Conservation (phyloP, 2,329 filamentous ascomycete species). For the Colletotrichum brevisporum region DNA sequence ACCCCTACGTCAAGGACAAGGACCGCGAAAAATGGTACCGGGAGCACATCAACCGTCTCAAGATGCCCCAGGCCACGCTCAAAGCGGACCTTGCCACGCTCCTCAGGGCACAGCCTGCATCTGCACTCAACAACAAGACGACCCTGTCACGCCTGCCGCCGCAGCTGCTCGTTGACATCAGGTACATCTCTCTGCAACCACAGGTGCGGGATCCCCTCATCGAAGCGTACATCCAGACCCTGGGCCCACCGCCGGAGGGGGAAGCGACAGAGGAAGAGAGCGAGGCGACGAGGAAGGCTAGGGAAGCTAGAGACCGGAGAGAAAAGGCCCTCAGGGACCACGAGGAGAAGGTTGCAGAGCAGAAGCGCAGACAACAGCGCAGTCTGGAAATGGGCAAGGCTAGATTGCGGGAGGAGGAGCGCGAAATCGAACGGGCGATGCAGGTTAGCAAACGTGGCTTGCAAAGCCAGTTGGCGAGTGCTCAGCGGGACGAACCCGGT, state of each 20-base stretch:
- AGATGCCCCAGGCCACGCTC: conserved; percentile 74
- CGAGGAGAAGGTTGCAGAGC: conserved; percentile 75
- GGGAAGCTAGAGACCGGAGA: conserved; percentile 68
- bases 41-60: conserved; percentile 78
- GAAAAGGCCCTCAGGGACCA: conserved; percentile 70
- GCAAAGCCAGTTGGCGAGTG: conserved; percentile 68
- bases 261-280: conserved; percentile 60
- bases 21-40: conserved; percentile 86
- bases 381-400: conserved; percentile 74
- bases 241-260: conserved; percentile 68
- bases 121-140: conserved; percentile 72
- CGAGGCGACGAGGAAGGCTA: conserved; percentile 63
- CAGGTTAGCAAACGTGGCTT: conserved; percentile 76
- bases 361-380: conserved; percentile 72
- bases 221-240: conserved; percentile 74
- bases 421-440: conserved; percentile 78
- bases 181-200: conserved; percentile 77
- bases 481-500: conserved; percentile 39
- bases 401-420: conserved; percentile 75
- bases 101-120: conserved; percentile 72
- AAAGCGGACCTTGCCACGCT: conserved; percentile 79
- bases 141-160: conserved; percentile 71
- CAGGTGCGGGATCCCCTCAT: conserved; percentile 75
- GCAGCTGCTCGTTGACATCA: conserved; percentile 74
- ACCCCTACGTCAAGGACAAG: conserved; percentile 78